Base-by-base conservation (phyloP, 2,329 filamentous ascomycete genomes). In the Clarireedia monteithiana region DNA sequence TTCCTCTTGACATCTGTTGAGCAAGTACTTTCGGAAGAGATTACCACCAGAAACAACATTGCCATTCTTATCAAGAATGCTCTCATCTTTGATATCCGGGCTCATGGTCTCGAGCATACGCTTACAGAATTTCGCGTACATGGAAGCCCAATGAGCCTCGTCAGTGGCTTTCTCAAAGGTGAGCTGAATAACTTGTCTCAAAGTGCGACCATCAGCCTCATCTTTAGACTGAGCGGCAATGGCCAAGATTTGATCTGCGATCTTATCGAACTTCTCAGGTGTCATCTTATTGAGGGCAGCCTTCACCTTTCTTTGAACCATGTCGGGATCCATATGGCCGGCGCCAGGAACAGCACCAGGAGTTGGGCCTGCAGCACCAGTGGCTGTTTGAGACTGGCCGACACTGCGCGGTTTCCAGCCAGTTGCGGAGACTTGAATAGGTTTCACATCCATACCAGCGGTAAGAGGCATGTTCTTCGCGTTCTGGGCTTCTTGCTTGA, bases 251-350 rank as follows among this genome's bases (percentile, higher is more conserved):
- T 96, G 91, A 60, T 91, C 88, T 6, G 94, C 84, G 64, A 99
- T 96, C 75, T 86, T 91, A 70, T 96, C 91, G 67, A 99, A 99
- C 70, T 97, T 99, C 75, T 99, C 94, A 0, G 94, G 94, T 0
- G 94, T 97, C 94, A 99, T 97, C 86, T 99, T 99, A 84, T 99
- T 99, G 67, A 99, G 78, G 59, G 89, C 89, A 62, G 91, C 88
- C 85, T 99, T 99, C 71, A 99, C 94, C 85, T 99, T 99, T 65
- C 92, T 86, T 77, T 99, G 94, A 57, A 99, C 94, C 78, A 94
- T 84, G 66, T 92, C 89, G 24, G 94, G 92, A 62, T 95, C 84
- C 75, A 97, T 82, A 66, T 89, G 80, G 7, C 77, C 76, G 55
- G 74, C 65, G 53, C 68, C 75, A 56, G 74, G 69, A 47, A 70